phyloP scores from a whole-genome alignment of 805 yeast genomes.

The Schizosaccharomyces japonicus region DNA sequence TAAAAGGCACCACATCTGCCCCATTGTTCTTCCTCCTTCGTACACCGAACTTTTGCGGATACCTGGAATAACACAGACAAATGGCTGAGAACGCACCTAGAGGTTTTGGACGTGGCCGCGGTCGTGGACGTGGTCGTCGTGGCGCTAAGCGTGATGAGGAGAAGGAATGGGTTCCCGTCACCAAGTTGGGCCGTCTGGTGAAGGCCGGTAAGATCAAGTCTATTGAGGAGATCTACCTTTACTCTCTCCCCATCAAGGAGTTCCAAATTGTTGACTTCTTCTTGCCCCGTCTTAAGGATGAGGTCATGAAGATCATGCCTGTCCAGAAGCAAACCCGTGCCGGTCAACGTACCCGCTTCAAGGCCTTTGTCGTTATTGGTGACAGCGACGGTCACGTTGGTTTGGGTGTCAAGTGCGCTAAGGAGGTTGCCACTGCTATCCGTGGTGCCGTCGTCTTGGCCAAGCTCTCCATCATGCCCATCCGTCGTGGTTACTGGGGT shows the following conservation, averaged over 20 bases:
- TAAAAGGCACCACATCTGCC: background rate
- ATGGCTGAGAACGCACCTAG: constrained; percentile 8
- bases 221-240: constrained; percentile 95
- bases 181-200: constrained; percentile 99
- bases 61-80: background rate
- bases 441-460: constrained; percentile 99
- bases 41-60: background rate
- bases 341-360: constrained; percentile 99
- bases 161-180: constrained; percentile 98
- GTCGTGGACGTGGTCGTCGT: constrained; percentile 39
- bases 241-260: constrained; percentile 98
- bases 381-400: constrained; percentile 99
- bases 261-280: constrained; percentile 93
- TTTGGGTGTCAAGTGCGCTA: constrained; percentile 99
- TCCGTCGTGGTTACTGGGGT: constrained; percentile 99
- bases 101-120: constrained; percentile 24
- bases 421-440: constrained; percentile 99
- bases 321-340: constrained; percentile 99
- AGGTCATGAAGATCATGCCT: constrained; percentile 98
- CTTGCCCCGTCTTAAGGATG: constrained; percentile 88
- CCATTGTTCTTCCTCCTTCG: background rate
- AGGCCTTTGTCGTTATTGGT: constrained; percentile 99
- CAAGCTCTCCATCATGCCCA: constrained; percentile 93
- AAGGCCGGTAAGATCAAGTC: constrained; percentile 93
- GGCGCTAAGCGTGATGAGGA: constrained; percentile 74